phyloP scores from a whole-genome alignment of 192 early-diverging fungal genomes.

The Coemansia sp. region DNA sequence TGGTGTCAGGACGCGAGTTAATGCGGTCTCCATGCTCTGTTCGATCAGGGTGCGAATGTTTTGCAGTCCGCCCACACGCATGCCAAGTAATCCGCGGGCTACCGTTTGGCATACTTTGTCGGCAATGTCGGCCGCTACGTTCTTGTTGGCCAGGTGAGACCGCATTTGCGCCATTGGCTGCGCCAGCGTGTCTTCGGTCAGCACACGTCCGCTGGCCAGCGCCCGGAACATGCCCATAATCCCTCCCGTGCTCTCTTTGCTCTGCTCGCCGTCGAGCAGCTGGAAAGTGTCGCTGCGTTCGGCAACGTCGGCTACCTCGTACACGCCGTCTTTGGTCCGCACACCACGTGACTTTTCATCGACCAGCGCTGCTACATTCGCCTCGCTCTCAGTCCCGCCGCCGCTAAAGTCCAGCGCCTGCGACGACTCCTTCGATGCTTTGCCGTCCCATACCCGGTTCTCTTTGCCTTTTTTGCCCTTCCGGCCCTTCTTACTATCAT shows the following conservation, averaged over 20 bases:
- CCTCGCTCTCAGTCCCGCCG: slow-evolving; percentile 9
- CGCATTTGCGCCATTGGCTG: slow-evolving; percentile 87
- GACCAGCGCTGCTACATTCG: slow-evolving; percentile 34
- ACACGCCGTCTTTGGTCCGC: slow-evolving; percentile 66
- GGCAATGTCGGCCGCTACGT: slow-evolving; percentile 89
- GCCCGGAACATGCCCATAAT: slow-evolving; percentile 71
- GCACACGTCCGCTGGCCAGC: slow-evolving; percentile 68
- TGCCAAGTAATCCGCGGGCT: slow-evolving; percentile 64
- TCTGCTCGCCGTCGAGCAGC: slow-evolving; percentile 54
- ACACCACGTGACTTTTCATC: slow-evolving; percentile 65
- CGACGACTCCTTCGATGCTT: slow-evolving; percentile 48
- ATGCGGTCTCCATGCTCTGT: slow-evolving; percentile 76
- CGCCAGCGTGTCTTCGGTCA: slow-evolving; percentile 69
- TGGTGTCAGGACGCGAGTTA: slow-evolving; percentile 86
- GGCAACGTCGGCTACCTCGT: slow-evolving; percentile 74
- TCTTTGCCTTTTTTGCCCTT: slow-evolving; percentile 57
- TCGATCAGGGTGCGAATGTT: slow-evolving; percentile 71
- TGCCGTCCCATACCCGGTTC: slow-evolving; percentile 76
- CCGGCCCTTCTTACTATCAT: slow-evolving; percentile 38
- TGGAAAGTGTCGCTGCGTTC: slow-evolving; percentile 51
- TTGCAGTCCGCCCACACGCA: slow-evolving; percentile 75
- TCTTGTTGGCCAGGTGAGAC: slow-evolving; percentile 88
- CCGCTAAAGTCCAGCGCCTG: slow-evolving; percentile 51
- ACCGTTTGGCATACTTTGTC: slow-evolving; percentile 83
- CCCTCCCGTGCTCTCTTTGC: slow-evolving; percentile 52